A percentile compares a stretch with the other conserved stretches of the same genome.
Evolutionary conservation across 768 basidiomycete species (phyloP).

Genomic region (Mycena kentingensis): DNA sequence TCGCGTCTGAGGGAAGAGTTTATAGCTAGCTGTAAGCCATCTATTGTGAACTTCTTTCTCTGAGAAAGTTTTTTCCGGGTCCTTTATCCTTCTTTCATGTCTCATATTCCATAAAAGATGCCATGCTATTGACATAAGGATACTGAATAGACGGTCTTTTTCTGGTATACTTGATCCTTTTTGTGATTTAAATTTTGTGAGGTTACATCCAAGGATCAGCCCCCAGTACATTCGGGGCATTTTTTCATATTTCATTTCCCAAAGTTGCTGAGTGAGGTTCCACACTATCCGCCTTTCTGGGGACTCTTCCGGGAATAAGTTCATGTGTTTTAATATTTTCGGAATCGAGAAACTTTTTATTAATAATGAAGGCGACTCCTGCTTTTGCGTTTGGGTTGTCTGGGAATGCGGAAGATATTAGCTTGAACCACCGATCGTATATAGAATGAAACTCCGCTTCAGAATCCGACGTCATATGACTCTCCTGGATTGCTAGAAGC

Average conservation of each 20-base stretch:
- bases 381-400: too few relatives aligned
- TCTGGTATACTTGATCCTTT: not conserved
- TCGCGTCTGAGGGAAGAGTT: not conserved
- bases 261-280: not conserved
- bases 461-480: too few relatives aligned
- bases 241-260: not conserved
- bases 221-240: not conserved
- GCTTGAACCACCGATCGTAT: too few relatives aligned
- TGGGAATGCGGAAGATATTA: too few relatives aligned
- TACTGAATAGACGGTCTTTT: not conserved
- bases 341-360: too few relatives aligned
- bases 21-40: constrained; percentile 1
- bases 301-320: too few relatives aligned
- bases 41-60: not conserved
- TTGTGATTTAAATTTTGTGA: not conserved
- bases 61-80: not conserved
- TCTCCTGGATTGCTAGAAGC: too few relatives aligned
- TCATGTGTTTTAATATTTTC: too few relatives aligned
- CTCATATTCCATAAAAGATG: not conserved
- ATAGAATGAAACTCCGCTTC: too few relatives aligned
- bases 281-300: not conserved
- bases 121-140: not conserved
- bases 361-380: too few relatives aligned
- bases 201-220: not conserved
- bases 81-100: not conserved